phyloP scores from a whole-genome alignment of 2,329 filamentous ascomycete species.

The Diplodia corticola region DNA sequence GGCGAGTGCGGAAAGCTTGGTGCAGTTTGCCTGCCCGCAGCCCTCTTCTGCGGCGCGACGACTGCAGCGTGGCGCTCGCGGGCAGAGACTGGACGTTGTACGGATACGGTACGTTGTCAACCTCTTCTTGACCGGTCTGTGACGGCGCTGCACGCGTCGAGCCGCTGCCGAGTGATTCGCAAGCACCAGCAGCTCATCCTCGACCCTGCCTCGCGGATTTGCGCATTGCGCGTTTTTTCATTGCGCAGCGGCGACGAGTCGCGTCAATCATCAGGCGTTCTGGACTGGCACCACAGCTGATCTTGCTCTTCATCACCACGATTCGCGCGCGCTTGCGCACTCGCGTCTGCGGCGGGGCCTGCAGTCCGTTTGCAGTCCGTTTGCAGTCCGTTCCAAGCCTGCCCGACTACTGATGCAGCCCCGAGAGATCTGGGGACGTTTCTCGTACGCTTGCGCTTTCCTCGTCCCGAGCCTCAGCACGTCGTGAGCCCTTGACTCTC shows the following conservation, averaged over 20 bases:
- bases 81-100: not conserved
- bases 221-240: slow-evolving; percentile 10
- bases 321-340: slow-evolving; percentile 10
- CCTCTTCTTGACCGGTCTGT: not conserved
- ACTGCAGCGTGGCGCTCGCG: not conserved
- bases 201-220: not conserved
- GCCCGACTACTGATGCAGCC: slow-evolving; percentile 3
- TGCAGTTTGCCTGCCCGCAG: slow-evolving; percentile 4
- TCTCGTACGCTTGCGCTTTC: not conserved
- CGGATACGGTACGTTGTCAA: not conserved
- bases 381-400: too few relatives aligned
- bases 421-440: not conserved
- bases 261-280: slow-evolving; percentile 18
- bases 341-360: not conserved
- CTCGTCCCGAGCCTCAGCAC: too few relatives aligned
- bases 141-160: not conserved
- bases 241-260: not conserved
- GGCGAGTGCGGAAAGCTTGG: slow-evolving; percentile 3
- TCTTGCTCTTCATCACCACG: not conserved
- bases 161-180: not conserved
- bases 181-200: not conserved
- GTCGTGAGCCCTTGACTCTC: slow-evolving; percentile 1
- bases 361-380: too few relatives aligned
- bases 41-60: not conserved
- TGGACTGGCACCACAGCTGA: not conserved